Percentiles rank a stretch among this genome's conserved stretches.
Evolutionary conservation across 345 rosid species (phyloP).

Genomic region (Leavenworthia alabamica): DNA sequence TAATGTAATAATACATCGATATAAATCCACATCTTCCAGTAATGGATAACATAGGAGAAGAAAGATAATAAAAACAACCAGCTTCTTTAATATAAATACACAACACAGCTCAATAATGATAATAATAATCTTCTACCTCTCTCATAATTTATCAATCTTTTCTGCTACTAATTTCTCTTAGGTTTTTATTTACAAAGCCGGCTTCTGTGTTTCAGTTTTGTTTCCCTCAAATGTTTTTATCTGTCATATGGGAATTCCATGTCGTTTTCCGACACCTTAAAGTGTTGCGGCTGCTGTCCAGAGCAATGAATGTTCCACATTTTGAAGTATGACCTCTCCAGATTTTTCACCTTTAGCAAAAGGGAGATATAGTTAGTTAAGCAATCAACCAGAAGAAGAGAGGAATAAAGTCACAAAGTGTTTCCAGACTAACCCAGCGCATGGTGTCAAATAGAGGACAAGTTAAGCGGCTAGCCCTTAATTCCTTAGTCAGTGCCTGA

Average conservation of each 20-base stretch:
- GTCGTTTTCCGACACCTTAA: slow-evolving; percentile 74
- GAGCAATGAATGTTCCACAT: slow-evolving; percentile 91
- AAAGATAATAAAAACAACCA: neutral
- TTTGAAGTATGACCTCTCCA: slow-evolving; percentile 81
- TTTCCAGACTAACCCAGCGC: slow-evolving; percentile 69
- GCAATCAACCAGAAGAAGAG: neutral
- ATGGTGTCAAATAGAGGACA: slow-evolving; percentile 90
- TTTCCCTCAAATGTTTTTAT: slow-evolving; percentile 22
- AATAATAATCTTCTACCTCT: neutral
- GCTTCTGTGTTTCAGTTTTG: neutral
- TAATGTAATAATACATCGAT: neutral
- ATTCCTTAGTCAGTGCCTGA: slow-evolving; percentile 54
- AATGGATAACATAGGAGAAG: neutral
- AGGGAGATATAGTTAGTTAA: neutral
- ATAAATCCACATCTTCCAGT: neutral
- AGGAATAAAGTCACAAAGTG: neutral
- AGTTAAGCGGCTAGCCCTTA: slow-evolving; percentile 61
- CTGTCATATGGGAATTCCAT: slow-evolving; percentile 61
- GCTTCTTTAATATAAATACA: neutral
- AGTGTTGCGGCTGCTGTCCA: slow-evolving; percentile 71
- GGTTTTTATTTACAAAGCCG: slow-evolving; percentile 37
- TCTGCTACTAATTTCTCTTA: slow-evolving; percentile 30
- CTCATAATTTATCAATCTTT: slow-evolving; percentile 15
- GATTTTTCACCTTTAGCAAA: slow-evolving; percentile 66
- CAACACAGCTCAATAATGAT: slow-evolving; percentile 10